Base-by-base conservation (phyloP, 2,329 filamentous ascomycete species). In the Sordariomycetes sp. region DNA sequence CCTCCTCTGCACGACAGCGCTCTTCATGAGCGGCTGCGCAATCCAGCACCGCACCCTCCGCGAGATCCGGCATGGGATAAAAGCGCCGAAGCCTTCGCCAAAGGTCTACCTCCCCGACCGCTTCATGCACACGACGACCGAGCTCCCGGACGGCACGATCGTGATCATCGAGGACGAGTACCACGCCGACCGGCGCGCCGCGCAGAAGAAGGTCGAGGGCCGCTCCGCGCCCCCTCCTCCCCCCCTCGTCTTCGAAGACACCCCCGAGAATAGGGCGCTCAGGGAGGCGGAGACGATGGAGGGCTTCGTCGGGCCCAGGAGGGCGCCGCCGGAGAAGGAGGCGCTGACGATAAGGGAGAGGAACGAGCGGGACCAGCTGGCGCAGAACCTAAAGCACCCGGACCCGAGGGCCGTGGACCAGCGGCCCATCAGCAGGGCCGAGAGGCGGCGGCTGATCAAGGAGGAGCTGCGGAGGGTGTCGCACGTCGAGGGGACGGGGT, bases 21-120 rank as follows among this genome's bases (percentile, higher is more conserved):
- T 97, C 28, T 97, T 97, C 70, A 78, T 96, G 35, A 90, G 89
- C 56, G 92, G 92, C 66, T 96, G 95, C 70, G 81, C 86, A 3
- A 80, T 96, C 57, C 92, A 97, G 67, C 92, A 97, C 71, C 84
- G 90, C 65, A 94, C 90, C 0, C 82, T 96, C 4, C 82, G 81
- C 61, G 86, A 87, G 64, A 79, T 97, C 35, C 88, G 93, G 65
- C 76, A 79, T 59, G 88, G 88, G 20, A 86, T 96, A 65, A 80
- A 79, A 63, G 68, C 77, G 62, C 70, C 76, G 66, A 73, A 67
- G 10, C 73, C 76, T 6, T 74, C 74, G 1, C 77, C 78, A 6
- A 75, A 76, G 60, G 72, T 76, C 52, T 76, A 78, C 65, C 68
- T 81, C 1, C 79, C 79, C 0, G 78, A 80, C 59, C 72, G 74